These are phyloP conservation scores for Phytophthora kernoviae DNA, from an alignment of 352 stramenopile genomes.

Conservation along the genomic window DNA sequence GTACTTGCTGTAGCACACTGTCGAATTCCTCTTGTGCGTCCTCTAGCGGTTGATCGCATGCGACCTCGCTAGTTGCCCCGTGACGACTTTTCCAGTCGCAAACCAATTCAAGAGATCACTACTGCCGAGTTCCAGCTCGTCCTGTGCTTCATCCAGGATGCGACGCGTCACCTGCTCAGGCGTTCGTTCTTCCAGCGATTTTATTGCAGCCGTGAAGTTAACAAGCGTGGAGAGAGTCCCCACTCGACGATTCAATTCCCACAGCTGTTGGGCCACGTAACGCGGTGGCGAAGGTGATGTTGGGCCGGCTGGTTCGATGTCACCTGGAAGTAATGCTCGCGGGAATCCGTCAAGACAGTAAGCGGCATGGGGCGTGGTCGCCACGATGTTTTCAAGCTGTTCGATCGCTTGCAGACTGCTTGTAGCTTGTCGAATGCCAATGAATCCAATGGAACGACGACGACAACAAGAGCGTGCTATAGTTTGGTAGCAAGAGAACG, in stretches of 20 bases:
- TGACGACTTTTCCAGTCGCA: conserved; percentile 26
- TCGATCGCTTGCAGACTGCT: conserved; percentile 27
- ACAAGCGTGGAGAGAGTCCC: conserved; percentile 35
- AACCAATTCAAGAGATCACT: conserved; percentile 40
- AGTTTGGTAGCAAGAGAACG: conserved; percentile 54
- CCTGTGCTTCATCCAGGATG: conserved; percentile 51
- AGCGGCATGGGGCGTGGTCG: conserved; percentile 15
- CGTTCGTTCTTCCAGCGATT: conserved; percentile 49
- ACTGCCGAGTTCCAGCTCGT: conserved; percentile 36
- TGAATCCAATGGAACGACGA: conserved; percentile 27
- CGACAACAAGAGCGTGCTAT: conserved; percentile 28
- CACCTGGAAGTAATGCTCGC: conserved; percentile 25
- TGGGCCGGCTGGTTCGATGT: conserved; percentile 4
- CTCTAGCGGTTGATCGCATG: conserved; percentile 49
- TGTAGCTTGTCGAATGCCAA: conserved; percentile 24
- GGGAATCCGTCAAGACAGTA: conserved; percentile 58
- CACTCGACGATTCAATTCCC: conserved; percentile 36
- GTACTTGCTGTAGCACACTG: conserved; percentile 17
- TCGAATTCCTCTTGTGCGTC: conserved; percentile 47
- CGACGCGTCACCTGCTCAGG: conserved; percentile 26
- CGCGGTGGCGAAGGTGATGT: conserved; percentile 20
- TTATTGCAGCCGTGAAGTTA: conserved; percentile 45
- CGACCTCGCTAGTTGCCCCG: conserved; percentile 28
- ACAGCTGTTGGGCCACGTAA: conserved; percentile 56
- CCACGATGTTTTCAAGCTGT: conserved; percentile 30